Evolutionary conservation across 2,329 filamentous ascomycete species (phyloP), one percentile per base, ranked within the genome.

Genomic region (Trichoderma cornu-damae): DNA sequence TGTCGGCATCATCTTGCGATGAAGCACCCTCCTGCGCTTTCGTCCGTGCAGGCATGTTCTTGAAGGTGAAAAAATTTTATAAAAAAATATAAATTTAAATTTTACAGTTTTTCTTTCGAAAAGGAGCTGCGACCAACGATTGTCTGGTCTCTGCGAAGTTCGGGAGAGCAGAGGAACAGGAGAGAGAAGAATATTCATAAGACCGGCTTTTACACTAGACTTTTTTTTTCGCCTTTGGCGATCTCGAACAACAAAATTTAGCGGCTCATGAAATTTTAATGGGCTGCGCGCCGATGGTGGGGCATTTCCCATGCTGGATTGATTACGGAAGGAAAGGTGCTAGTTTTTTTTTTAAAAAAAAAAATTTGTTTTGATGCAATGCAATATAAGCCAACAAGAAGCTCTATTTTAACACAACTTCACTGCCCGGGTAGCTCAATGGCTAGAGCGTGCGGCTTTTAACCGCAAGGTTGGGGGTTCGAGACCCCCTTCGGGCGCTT

Each of bases 1-100:
- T 79, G 61, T 65, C 66, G 58, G 68, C 67, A 59, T 76, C 67
- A 59, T 76, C 73, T 60, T 72, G 64, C 2, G 66, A 65, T 40
- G 63, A 62, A 50, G 66, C 55, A 55, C 64, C 66, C 7, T 69
- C 68, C n/a, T 63, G 56, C 53, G 68, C 68, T 58, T 70, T 76
- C 16, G 74, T 72, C 61, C 70, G 73, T 8, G 70, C 67, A 52
- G 75, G 70, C 75, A 78, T 78, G n/a, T n/a, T n/a, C 46, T 62
- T 67, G 6, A 9, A 8, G 4, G 22, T n/a, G 11, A 43, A 14
- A 18, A 26, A 30, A 30, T 18, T 46, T 30, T 16, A 30, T n/a
- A n/a, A n/a, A n/a, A n/a, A n/a, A n/a, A n/a, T n/a, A n/a, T n/a
- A n/a, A n/a, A n/a, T n/a, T n/a, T n/a, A 1, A 35, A 32, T 18